Conservation (phyloP, 2,329 filamentous ascomycete genomes). For the Aspergillus sp. region DNA sequence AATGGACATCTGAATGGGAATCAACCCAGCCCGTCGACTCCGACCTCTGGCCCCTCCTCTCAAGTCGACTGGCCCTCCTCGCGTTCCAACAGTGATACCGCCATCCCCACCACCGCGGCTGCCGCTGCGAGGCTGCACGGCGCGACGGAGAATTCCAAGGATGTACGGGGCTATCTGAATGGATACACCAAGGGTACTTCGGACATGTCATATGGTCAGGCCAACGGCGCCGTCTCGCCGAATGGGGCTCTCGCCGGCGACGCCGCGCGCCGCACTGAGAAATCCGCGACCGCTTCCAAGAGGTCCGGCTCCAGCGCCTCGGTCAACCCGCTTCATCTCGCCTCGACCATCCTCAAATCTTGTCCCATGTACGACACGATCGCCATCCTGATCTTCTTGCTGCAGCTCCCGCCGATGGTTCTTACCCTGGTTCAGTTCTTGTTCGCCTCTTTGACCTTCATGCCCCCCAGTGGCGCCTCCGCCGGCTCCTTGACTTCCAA, state of each 20-base stretch:
- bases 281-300: constrained; percentile 27
- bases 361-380: constrained; percentile 93
- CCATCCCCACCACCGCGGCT: constrained; percentile 25
- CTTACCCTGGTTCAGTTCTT: constrained; percentile 87
- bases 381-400: constrained; percentile 91
- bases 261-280: constrained; percentile 31
- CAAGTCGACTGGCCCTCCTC: constrained; percentile 40
- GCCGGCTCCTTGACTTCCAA: constrained; percentile 74
- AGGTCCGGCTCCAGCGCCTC: constrained; percentile 44
- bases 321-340: constrained; percentile 71
- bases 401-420: constrained; percentile 85
- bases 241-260: constrained; percentile 30
- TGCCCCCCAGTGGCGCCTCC: constrained; percentile 76
- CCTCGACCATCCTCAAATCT: constrained; percentile 81
- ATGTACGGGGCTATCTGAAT: constrained; percentile 34
- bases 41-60: constrained; percentile 35
- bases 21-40: constrained; percentile 40
- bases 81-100: constrained; percentile 39
- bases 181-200: constrained; percentile 34
- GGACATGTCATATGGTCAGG: constrained; percentile 36
- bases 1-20: constrained; percentile 55
- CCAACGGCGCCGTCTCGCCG: constrained; percentile 28
- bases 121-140: constrained; percentile 27
- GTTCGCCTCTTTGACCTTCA: constrained; percentile 90
- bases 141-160: constrained; percentile 29